Percentiles rank a stretch among this genome's conserved stretches.
Conservation (phyloP, 495 filamentous ascomycete species). For the Hapsidospora chrysogenum region DNA sequence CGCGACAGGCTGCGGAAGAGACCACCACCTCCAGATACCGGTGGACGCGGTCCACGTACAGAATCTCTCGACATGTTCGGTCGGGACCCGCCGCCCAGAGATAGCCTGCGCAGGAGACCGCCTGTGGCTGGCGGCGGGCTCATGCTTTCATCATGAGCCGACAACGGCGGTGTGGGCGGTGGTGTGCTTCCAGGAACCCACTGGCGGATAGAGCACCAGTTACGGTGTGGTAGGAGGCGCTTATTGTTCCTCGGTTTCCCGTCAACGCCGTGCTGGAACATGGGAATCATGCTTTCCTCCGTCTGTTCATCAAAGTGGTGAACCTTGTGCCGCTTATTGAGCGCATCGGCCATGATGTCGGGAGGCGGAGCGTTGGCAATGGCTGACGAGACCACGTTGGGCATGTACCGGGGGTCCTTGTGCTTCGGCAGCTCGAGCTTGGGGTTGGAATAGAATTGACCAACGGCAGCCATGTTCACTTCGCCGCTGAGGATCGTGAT, state of each 20-base stretch:
- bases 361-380: slow-evolving; percentile 85
- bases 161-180: slow-evolving; percentile 38
- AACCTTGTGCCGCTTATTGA: slow-evolving; percentile 86
- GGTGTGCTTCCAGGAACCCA: slow-evolving; percentile 67
- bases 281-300: slow-evolving; percentile 88
- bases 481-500: slow-evolving; percentile 87
- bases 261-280: slow-evolving; percentile 79
- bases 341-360: slow-evolving; percentile 72
- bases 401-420: slow-evolving; percentile 87
- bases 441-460: slow-evolving; percentile 85
- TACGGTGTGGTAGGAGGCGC: slow-evolving; percentile 72
- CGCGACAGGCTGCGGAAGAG: slow-evolving; percentile 23
- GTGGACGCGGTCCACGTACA: slow-evolving; percentile 12
- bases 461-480: slow-evolving; percentile 82
- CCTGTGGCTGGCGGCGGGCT: slow-evolving; percentile 10
- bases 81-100: slow-evolving; percentile 1
- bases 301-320: slow-evolving; percentile 77
- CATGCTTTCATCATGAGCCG: slow-evolving; percentile 20
- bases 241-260: slow-evolving; percentile 83
- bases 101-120: slow-evolving; percentile 12
- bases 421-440: slow-evolving; percentile 63
- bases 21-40: slow-evolving; percentile 10
- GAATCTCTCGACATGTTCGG: slow-evolving; percentile 2
- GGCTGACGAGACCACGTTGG: slow-evolving; percentile 72
- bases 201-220: slow-evolving; percentile 78